Evolutionary conservation across 2,329 filamentous ascomycete genomes (phyloP).

Genomic region (Cryphonectria japonica): DNA sequence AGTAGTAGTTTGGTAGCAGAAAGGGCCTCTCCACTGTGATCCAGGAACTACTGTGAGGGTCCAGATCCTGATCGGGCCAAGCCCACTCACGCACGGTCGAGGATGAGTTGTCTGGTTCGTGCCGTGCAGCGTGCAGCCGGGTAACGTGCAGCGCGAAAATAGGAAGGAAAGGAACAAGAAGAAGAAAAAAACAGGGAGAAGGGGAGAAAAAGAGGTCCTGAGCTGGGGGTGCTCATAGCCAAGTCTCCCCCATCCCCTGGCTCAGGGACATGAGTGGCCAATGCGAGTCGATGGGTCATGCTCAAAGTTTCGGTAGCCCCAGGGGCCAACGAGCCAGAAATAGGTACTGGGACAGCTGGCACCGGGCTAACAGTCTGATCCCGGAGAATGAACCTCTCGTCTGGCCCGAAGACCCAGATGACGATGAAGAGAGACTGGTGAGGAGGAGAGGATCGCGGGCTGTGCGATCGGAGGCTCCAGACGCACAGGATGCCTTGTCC

Average conservation of each 20-base stretch:
- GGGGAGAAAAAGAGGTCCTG: not conserved
- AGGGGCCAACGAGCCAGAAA: not conserved
- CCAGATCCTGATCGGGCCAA: conserved; percentile 7
- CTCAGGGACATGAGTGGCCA: conserved; percentile 8
- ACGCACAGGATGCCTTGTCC: not conserved
- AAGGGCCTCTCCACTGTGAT: conserved; percentile 24
- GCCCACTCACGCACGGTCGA: conserved; percentile 1
- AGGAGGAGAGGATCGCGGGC: not conserved
- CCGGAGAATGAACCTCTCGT: not conserved
- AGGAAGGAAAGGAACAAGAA: not conserved
- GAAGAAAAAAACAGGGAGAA: not conserved
- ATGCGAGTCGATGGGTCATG: conserved; percentile 6
- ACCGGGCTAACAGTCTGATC: not conserved
- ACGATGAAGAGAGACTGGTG: not conserved
- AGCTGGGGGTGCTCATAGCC: conserved; percentile 4
- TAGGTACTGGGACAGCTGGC: conserved; percentile 3
- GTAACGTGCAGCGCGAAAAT: conserved; percentile 9
- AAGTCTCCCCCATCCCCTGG: not conserved
- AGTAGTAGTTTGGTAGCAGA: not conserved
- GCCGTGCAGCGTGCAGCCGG: conserved; percentile 16
- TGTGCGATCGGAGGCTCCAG: not conserved
- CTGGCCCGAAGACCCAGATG: not conserved
- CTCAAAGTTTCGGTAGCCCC: conserved; percentile 5
- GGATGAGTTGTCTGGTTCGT: conserved; percentile 17
- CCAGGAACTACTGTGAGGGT: conserved; percentile 26